Evolutionary conservation across 2,329 filamentous ascomycete genomes (phyloP), one percentile per base, ranked within the genome.

Genomic region (Harringtonia aguacate): DNA sequence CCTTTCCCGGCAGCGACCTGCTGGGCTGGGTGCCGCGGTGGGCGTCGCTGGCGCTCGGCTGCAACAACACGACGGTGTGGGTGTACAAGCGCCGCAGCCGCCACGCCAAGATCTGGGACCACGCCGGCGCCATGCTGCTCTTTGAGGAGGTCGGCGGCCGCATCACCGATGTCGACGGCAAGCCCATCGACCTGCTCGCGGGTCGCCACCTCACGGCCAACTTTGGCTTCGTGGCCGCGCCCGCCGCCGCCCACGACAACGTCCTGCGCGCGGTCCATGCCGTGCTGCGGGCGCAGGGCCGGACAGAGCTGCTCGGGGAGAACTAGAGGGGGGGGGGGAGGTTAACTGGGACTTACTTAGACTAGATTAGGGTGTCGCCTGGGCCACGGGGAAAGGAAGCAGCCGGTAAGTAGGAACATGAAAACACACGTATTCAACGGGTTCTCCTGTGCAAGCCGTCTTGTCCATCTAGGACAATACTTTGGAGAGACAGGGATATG

Each of bases 1-100:
- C 57, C 0, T 70, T 62, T 21, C 71, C 69, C 1, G 70, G 69
- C 10, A 69, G 63, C 40, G 71, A 76, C 45, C 62, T 79, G 4
- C 62, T 77, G 0, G 69, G 72, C 1, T 78, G 75, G 75, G 74
- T 77, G 7, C 61, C 73, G 9, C 67, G 74, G 13, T 79, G 73
- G 72, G 67, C 67, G 0, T 60, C 60, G 3, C 61, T 78, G 20
- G 73, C 73, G 0, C 58, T 75, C 42, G 72, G 73, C 0, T 57
- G 71, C 5, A 72, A 66, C 10, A 73, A 77, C 56, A 62, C 67
- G 34, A 76, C 71, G 0, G 64, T 76, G 10, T 78, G 74, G 73
- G 67, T 75, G 10, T 79, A 78, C 59, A 69, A 67, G 48, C 57
- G 59, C 20, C 60, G 63, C 18, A 63, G 66, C 21, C 61, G 73